Evolutionary conservation across 495 filamentous ascomycete species (phyloP).

Genomic region (Aspergillus ostianus): DNA sequence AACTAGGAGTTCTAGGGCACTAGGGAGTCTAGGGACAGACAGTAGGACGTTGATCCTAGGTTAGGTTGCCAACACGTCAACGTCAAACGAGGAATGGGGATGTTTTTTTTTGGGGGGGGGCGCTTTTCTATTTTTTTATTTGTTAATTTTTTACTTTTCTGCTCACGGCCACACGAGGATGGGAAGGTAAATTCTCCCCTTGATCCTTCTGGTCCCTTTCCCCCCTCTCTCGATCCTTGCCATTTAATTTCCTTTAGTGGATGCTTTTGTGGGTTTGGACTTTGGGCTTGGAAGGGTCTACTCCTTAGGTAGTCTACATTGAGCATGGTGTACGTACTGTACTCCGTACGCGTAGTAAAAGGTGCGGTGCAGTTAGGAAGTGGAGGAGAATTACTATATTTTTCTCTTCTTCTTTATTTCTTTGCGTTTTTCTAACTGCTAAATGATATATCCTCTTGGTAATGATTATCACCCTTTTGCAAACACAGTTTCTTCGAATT

Average conservation of each 20-base stretch:
- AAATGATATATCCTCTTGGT: too few relatives aligned
- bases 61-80: conserved; percentile 17
- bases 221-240: background rate
- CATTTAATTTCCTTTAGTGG: background rate
- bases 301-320: too few relatives aligned
- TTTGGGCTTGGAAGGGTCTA: background rate
- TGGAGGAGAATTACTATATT: background rate
- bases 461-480: too few relatives aligned
- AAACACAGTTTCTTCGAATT: too few relatives aligned
- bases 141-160: background rate
- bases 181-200: background rate
- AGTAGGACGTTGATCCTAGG: conserved; percentile 1
- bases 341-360: too few relatives aligned
- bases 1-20: background rate
- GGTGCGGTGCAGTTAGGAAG: background rate
- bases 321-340: too few relatives aligned
- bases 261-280: background rate
- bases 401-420: background rate
- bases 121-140: too few relatives aligned
- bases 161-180: conserved; percentile 18
- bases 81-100: conserved; percentile 4
- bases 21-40: too few relatives aligned
- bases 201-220: background rate
- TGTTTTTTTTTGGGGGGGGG: conserved; percentile 22
- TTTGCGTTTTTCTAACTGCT: too few relatives aligned